Evolutionary conservation across 179 eudicot genomes (phyloP).

Genomic region (Gypsophila paniculata): DNA sequence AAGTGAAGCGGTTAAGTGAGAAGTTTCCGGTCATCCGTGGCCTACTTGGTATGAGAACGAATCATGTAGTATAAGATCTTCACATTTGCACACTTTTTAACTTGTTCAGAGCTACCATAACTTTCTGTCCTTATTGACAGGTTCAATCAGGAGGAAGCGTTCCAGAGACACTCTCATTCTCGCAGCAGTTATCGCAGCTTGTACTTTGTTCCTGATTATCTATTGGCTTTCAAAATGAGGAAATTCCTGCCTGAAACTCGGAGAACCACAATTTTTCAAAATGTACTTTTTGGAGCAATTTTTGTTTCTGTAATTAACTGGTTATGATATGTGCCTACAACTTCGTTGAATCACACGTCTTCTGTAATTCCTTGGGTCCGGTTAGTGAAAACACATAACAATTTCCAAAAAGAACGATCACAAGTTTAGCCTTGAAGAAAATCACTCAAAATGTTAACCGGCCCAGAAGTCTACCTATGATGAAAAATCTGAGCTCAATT

Average conservation of each 20-base stretch:
- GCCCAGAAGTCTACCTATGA: no score
- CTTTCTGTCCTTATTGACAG: constrained; percentile 32
- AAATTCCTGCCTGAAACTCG: background rate
- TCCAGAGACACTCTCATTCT: constrained; percentile 90
- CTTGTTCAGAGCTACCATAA: constrained; percentile 1
- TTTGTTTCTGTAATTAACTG: constrained; percentile 24
- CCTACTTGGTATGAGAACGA: constrained; percentile 57
- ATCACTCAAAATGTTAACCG: no score
- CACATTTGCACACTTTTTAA: background rate
- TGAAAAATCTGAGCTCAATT: no score
- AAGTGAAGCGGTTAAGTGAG: constrained; percentile 77
- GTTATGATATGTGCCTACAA: constrained; percentile 7
- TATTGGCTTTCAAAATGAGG: constrained; percentile 88
- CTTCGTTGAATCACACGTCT: constrained; percentile 4
- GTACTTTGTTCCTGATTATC: constrained; percentile 80
- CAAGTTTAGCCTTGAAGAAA: no score
- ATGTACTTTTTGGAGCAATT: constrained; percentile 10
- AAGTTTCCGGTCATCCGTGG: constrained; percentile 87
- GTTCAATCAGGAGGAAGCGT: constrained; percentile 71
- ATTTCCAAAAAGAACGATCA: no score
- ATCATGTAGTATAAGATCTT: no score
- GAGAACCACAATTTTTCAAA: background rate
- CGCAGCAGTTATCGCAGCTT: constrained; percentile 80
- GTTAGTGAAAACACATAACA: no score
- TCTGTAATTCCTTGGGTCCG: background rate